These are phyloP conservation scores for Paraphaeosphaeria sporulosa DNA, from an alignment of 2,329 filamentous ascomycete genomes.

Conservation along the genomic window DNA sequence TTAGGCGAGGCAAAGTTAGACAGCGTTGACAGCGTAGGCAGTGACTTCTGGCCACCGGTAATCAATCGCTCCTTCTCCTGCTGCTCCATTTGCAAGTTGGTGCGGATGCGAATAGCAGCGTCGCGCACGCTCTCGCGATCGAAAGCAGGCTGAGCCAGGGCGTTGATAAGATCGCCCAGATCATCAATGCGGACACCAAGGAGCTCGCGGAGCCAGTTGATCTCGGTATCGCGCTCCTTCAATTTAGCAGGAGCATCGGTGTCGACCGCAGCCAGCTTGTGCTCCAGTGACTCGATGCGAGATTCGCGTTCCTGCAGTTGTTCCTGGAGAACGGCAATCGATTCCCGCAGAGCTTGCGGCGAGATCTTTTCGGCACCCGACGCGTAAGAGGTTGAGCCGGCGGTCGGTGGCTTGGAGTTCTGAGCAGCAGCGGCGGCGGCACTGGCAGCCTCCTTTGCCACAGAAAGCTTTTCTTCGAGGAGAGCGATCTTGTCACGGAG, in stretches of 20 bases:
- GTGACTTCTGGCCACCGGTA: slow-evolving; percentile 65
- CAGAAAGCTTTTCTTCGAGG: slow-evolving; percentile 88
- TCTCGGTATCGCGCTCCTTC: slow-evolving; percentile 91
- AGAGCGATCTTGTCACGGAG: slow-evolving; percentile 84
- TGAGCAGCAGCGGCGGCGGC: slow-evolving; percentile 78
- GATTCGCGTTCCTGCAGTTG: slow-evolving; percentile 94
- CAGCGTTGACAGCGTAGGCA: slow-evolving; percentile 80
- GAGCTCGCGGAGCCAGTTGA: slow-evolving; percentile 92
- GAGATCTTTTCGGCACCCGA: slow-evolving; percentile 83
- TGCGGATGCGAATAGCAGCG: slow-evolving; percentile 88
- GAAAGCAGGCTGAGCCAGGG: slow-evolving; percentile 76
- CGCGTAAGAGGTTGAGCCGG: slow-evolving; percentile 42
- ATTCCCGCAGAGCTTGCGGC: slow-evolving; percentile 91
- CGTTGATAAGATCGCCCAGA: slow-evolving; percentile 86
- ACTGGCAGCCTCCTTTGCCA: slow-evolving; percentile 85
- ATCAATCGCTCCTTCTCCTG: slow-evolving; percentile 89
- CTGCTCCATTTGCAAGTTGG: slow-evolving; percentile 97
- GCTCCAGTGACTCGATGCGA: slow-evolving; percentile 86
- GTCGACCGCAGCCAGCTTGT: slow-evolving; percentile 72
- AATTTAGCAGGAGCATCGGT: slow-evolving; percentile 82
- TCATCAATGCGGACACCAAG: slow-evolving; percentile 90
- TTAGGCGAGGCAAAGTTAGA: slow-evolving; percentile 82
- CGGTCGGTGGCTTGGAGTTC: slow-evolving; percentile 56
- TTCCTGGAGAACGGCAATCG: slow-evolving; percentile 94
- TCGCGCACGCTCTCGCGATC: slow-evolving; percentile 84